Evolutionary conservation across 306 rosid species (phyloP), one percentile per base, ranked within the genome.

Genomic region (Hylodesmum podocarpum): DNA sequence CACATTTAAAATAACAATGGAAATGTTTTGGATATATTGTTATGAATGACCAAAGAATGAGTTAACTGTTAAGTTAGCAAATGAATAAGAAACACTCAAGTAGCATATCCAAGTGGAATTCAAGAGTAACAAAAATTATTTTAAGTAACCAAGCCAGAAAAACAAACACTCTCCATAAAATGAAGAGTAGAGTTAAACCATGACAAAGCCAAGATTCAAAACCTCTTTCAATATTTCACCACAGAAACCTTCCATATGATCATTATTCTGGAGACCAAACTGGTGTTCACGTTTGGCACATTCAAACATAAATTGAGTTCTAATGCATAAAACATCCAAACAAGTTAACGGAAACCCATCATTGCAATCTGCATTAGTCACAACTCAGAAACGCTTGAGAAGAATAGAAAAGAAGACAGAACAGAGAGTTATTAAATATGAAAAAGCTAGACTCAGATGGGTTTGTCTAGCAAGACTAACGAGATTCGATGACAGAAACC

Each of bases 281-380:
- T 1, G 9, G n/a, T 15, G 4, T 8, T 50, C 74, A 70, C 10
- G 46, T 34, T 24, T 73, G 49, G 49, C 80, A 49, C 28, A 67
- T 82, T 63, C 53, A 81, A 84, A 66, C 50, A 29, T 72, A 33
- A 80, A 34, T 67, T 68, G 71, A 77, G 72, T 70, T 72, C 44
- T 55, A 78, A 70, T 49, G 51, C 15, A 76, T 43, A 59, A 65
- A 65, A 76, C n/a, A 74, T 72, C 44, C 64, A 49, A 50, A 61
- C 57, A 75, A 87, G 66, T 76, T 87, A 89, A 83, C 92, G 91
- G 79, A 70, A 84, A 70, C 86, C 80, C 91, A 81, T 86, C 1
- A 41, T 74, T 72, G 69, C 39, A 66, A 80, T 66, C 85, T 75
- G 87, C 85, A 88, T 82, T 86, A 51, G 75, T 22, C 33, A 66